Evolutionary conservation across 1,139 yeast genomes (phyloP).

Genomic region (Candida sp.): DNA sequence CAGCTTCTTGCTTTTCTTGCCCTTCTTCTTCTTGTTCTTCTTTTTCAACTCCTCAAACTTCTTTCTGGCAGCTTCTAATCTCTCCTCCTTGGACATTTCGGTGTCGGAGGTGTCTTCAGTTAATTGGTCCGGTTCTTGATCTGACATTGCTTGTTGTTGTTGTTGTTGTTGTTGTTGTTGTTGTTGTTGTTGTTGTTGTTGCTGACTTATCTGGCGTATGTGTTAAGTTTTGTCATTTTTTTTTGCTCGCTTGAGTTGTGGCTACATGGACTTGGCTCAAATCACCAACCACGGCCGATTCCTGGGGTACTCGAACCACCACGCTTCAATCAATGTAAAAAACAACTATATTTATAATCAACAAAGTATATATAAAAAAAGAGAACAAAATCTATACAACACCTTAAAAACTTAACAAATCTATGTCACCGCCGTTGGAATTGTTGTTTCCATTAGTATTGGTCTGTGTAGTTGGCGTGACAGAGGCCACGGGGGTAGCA

Average conservation of each 20-base stretch:
- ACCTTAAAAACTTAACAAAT: conserved; percentile 34
- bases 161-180: no score
- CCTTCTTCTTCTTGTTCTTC: conserved; percentile 53
- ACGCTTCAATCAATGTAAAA: not conserved
- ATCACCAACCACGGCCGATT: no score
- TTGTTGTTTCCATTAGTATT: conserved; percentile 12
- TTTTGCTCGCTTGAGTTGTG: not conserved
- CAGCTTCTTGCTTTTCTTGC: conserved; percentile 19
- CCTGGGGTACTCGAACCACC: no score
- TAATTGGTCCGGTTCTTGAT: conserved; percentile 8
- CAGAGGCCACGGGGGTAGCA: not conserved
- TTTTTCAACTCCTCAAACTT: conserved; percentile 67
- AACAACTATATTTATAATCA: not conserved
- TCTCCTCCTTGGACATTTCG: conserved; percentile 52
- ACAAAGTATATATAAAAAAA: no score
- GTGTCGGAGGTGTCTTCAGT: conserved; percentile 5
- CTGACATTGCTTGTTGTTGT: conserved; percentile 14
- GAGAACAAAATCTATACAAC: not conserved
- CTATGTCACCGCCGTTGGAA: conserved; percentile 29
- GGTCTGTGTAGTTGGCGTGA: conserved; percentile 13
- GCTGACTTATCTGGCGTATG: no score
- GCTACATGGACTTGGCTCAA: no score
- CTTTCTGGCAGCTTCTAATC: conserved; percentile 68
- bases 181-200: no score
- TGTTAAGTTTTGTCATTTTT: not conserved